Evolutionary conservation across 495 filamentous ascomycete species (phyloP).

Genomic region (Daldinia bambusicola): DNA sequence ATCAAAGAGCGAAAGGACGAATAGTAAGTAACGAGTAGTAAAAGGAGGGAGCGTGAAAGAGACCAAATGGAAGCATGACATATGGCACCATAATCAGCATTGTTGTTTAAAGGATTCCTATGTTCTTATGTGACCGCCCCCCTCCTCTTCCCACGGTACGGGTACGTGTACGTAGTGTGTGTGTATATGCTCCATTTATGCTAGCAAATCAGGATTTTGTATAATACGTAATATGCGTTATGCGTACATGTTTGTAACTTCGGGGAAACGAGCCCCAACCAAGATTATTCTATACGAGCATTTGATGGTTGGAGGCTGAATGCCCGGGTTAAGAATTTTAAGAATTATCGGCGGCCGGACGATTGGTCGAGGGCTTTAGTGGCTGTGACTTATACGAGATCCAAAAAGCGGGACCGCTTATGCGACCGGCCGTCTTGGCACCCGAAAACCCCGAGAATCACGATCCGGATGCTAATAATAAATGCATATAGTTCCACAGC

Average conservation of each 20-base stretch:
- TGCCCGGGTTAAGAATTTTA: background rate
- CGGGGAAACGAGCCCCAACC: background rate
- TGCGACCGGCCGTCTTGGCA: constrained; percentile 6
- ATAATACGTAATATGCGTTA: background rate
- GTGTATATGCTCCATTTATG: constrained; percentile 2
- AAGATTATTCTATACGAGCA: background rate
- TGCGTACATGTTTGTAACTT: constrained; percentile 2
- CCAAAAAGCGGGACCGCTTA: background rate
- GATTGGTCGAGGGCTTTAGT: background rate
- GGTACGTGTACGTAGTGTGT: background rate
- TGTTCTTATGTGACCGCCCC: background rate
- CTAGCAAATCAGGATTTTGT: background rate
- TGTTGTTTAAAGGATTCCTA: background rate
- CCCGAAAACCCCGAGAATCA: background rate
- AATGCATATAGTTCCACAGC: background rate
- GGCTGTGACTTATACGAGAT: constrained; percentile 9
- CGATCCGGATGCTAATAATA: constrained; percentile 6
- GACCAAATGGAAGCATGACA: constrained; percentile 5
- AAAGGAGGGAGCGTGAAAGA: background rate
- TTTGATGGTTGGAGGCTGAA: constrained; percentile 1
- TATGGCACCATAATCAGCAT: background rate
- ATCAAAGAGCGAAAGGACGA: constrained; percentile 2
- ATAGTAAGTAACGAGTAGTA: background rate
- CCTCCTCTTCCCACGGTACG: too few relatives aligned
- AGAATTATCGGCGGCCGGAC: constrained; percentile 2